Evolutionary conservation across 1,284 basidiomycete species (phyloP), one percentile per base, ranked within the genome.

Genomic region (Moesziomyces parantarcticus): DNA sequence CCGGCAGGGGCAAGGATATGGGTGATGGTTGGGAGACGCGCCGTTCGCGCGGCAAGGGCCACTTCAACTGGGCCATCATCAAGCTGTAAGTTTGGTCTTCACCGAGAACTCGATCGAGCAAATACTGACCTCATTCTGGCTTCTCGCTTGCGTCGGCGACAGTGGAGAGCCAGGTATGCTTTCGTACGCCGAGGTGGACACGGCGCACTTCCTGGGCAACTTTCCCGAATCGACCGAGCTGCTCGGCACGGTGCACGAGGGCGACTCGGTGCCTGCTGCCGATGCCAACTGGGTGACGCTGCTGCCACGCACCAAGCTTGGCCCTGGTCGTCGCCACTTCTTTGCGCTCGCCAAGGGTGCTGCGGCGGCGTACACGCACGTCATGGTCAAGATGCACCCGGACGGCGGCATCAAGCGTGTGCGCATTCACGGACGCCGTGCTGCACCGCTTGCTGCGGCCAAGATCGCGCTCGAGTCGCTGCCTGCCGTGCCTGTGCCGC

Each of bases 1-100:
- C 94, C 1, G 96, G 96, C 34, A 86, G 96, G 83, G 92, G 92
- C 83, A 80, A 81, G 81, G 92, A 97, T 80, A 99, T 99, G 94
- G 91, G 94, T 18, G 95, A 98, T 82, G 96, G 97, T 7, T 99
- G 96, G 97, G 96, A 99, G 85, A 98, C 96, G 1, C 93, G 92
- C 83, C 89, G 97, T 58, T 94, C 91, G 76, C 88, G 96, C 51
- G 86, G 87, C 44, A 87, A 88, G 55, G 90, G 90, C 50, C 91
- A 97, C 80, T 92, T 90, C 60, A 95, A 99, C 79, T 97, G 93
- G 92, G 91, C 89, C 4, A 88, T 98, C 58, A 90, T 97, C 71
- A 91, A 90, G 85, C 87, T 99, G 91, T 94, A 81, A 85, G 91
- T 86, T 16, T 41, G 23, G 26, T 16, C 32, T 34, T 48, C 21